Evolutionary conservation across 2,329 filamentous ascomycete genomes (phyloP), one percentile per base, ranked within the genome.

Genomic region (Cladosporium cucumerinum): DNA sequence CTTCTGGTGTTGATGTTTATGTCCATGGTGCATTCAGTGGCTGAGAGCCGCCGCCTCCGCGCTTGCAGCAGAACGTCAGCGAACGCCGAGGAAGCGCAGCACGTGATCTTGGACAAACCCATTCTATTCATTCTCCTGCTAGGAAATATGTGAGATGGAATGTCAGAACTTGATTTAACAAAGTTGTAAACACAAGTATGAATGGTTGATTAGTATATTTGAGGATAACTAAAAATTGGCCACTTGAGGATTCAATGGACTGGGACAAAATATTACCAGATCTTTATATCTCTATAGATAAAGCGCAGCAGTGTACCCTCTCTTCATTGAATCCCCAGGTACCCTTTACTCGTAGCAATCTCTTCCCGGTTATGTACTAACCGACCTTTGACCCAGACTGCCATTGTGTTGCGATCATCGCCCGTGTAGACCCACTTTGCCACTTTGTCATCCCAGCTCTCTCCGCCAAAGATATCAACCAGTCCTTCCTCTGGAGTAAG

Each of bases 341-440:
- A 30, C 16, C 26, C 51, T 26, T 58, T 58, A 26, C 34, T 58
- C 11, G 55, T 28, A 8, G 26, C n/a, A 12, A 70, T 69, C 1
- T 66, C 68, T 16, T 67, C 67, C 48, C 71, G 71, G 75, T 83
- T 77, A 79, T 97, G 92, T 57, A 97, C 95, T 76, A 96, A 77
- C 68, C 87, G 80, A 2, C 95, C 95, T 74, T 84, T 87, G 1
- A 98, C 93, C 94, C 94, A 99, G 5, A 99, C 95, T 70, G 84
- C 87, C 71, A 84, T 84, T 2, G 93, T 94, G 77, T 98, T 98
- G 70, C 94, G 83, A 78, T 98, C 95, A 80, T 98, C 93, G 0
- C 95, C 95, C 69, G 87, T 90, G 79, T 91, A 99, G 67, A 98
- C 82, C 95, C 95, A 99, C 82, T 99, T 99, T 61, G 92, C 91